Base-by-base conservation (phyloP, 306 rosid genomes). In the Vigna trinervia region DNA sequence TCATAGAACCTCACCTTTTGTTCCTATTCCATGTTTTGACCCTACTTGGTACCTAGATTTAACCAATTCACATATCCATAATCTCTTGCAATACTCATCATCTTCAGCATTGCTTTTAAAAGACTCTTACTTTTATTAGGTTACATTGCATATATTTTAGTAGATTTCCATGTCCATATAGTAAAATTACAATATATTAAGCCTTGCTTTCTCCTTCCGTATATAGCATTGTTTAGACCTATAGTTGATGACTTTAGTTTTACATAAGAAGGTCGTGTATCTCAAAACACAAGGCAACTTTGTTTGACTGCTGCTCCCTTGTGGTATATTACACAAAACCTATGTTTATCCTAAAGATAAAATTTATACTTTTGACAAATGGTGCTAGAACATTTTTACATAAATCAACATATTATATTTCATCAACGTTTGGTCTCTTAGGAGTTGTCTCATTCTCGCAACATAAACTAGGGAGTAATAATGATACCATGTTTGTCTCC, bases 371-470 rank as follows among this genome's bases (percentile, higher is more conserved):
- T 13, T 7, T 17, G 2, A 8, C 53, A 53, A 54, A 56, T 7
- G 39, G 38, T 6, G 46, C 50, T 54, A 54, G 57, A 72, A 19
- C 51, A 19, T 54, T 23, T 60, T 60, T 30, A 60, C 32, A 1
- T 2, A 26, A 52, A 71, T 10, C 12, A 53, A 36, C 19, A 69
- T 69, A 34, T 5, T 34, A 36, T 23, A 14, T 45, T 13, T 69
- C 13, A 7, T 26, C 54, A n/a, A 15, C n/a, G 3, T 13, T 45
- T 26, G 22, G 47, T 69, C 28, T 69, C 73, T 26, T 32, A 26
- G 73, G 52, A 69, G 26, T 46, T 69, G 58, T 69, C 58, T 47
- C 74, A 69, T 52, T 70, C 76, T 72, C 50, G 4, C 77, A 20
- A 54, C 53, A 72, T 54, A 56, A 38, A 72, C 41, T 39, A 56